A percentile compares a stretch with the other conserved stretches of the same genome.
phyloP scores from a whole-genome alignment of 345 rosid genomes.

The Isatis tinctoria region DNA sequence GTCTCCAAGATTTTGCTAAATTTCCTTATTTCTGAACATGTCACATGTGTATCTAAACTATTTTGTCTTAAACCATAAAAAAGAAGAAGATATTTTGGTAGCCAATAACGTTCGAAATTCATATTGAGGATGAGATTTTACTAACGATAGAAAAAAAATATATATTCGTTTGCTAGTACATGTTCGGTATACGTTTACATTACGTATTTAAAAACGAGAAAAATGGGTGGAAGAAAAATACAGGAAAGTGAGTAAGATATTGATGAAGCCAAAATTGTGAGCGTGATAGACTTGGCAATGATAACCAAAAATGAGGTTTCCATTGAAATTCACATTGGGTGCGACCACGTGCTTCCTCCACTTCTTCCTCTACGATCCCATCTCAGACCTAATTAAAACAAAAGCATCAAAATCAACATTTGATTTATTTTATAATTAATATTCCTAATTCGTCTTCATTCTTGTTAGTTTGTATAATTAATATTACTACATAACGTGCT shows the following conservation, averaged over 20 bases:
- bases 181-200: not conserved
- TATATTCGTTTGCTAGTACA: not conserved
- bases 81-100: not conserved
- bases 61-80: not conserved
- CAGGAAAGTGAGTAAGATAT: slow-evolving; percentile 15
- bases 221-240: slow-evolving; percentile 8
- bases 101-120: not conserved
- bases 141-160: not conserved
- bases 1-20: not conserved
- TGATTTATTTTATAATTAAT: not conserved
- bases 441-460: not conserved
- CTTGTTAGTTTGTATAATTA: not conserved
- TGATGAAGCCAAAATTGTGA: not conserved
- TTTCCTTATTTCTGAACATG: not conserved
- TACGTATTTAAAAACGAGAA: slow-evolving; percentile 6
- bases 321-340: slow-evolving; percentile 16
- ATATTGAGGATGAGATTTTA: not conserved
- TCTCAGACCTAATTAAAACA: not conserved
- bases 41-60: not conserved
- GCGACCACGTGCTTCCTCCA: slow-evolving; percentile 13
- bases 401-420: not conserved
- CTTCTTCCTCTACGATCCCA: slow-evolving; percentile 14
- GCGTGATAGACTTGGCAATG: slow-evolving; percentile 19
- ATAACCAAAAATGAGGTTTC: not conserved
- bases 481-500: not conserved